Base-by-base conservation (phyloP, 306 rosid genomes). In the Cucumis hystrix region DNA sequence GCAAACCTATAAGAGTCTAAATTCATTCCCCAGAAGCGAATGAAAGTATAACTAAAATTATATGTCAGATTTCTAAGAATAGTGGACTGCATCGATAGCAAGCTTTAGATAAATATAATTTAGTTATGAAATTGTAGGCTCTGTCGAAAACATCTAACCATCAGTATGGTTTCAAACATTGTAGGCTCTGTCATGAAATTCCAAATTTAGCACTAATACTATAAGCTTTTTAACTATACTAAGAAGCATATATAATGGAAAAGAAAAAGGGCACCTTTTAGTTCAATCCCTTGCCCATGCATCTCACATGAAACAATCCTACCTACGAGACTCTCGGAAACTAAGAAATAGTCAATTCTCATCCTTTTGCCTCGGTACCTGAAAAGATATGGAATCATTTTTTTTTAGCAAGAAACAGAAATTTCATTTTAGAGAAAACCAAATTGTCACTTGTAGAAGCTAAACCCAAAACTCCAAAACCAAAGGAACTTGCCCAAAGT, bases 361-460 rank as follows among this genome's bases (percentile, higher is more conserved):
- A 95, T 95, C 83, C 97, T 85, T 86, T 95, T 95, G 79, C 98
- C 98, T 10, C 97, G 93, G 79, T 95, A 92, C 96, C 98, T 95
- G 82, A 85, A 80, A 81, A 81, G 74, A 79, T 82, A 78, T 77
- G 66, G 21, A 43, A 41, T 67, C 28, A 39, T 8, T 64, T 66
- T n/a, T n/a, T 20, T 5, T 67, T n/a, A 10, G 55, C 51, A 68
- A 20, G 55, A 13, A 43, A 68, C 75, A 43, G 35, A 43, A 43
- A 12, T 14, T 68, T 45, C 37, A 11, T 43, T 2, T 17, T 20
- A 12, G 56, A 2, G 37, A 68, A 28, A 68, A 68, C 35, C 11
- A 20, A 4, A 4, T 21, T 20, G 15, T 21, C 30, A 58, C 15
- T 58, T 10, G 6, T 58, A 21, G 33, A 58, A 58, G 21, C 33